Base-by-base conservation (phyloP, 495 filamentous ascomycete genomes). In the Tuber melanosporum region DNA sequence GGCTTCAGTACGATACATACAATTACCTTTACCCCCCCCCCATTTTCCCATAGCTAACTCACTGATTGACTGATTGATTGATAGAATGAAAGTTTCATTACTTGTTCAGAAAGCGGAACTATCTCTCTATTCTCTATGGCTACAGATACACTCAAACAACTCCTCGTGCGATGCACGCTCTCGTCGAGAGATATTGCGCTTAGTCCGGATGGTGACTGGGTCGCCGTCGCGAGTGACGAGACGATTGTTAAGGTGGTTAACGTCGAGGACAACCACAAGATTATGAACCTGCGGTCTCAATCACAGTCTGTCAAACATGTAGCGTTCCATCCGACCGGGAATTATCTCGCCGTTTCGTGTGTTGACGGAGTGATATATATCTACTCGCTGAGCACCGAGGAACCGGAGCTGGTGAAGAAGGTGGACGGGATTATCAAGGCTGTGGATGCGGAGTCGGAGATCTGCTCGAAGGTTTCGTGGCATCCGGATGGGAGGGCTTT, bases 211-310 rank as follows among this genome's bases (percentile, higher is more conserved):
- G 88, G 89, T 0, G 89, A 91, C 82, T 98, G 94, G 96, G 91
- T 89, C 71, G 95, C 95, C 52, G 92, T 98, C n/a, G 92, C 96
- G 45, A 97, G 94, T 88, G 96, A 99, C 85, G 95, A 99, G 83
- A 87, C 96, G 47, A 91, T 90, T 1, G 93, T 98, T 49, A 96
- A 95, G 81, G 87, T 99, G 52, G 93, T 98, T 75, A 92, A 91
- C 80, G 89, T 91, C 44, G 86, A 91, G 70, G 92, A 97, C 82
- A 94, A 91, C 85, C 90, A 85, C 47, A 88, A 90, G 71, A 84
- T 94, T 47, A 87, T 92, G 77, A 91, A 90, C 77, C 89, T 99
- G 0, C 89, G 91, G 73, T 92, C 96, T 62, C 94, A 97, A 82
- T 85, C 87, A 4, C 94, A 93, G 79, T 90, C 92, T n/a, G 89